Conservation (phyloP, 495 filamentous ascomycete species). For the Talaromyces nanjingensis region DNA sequence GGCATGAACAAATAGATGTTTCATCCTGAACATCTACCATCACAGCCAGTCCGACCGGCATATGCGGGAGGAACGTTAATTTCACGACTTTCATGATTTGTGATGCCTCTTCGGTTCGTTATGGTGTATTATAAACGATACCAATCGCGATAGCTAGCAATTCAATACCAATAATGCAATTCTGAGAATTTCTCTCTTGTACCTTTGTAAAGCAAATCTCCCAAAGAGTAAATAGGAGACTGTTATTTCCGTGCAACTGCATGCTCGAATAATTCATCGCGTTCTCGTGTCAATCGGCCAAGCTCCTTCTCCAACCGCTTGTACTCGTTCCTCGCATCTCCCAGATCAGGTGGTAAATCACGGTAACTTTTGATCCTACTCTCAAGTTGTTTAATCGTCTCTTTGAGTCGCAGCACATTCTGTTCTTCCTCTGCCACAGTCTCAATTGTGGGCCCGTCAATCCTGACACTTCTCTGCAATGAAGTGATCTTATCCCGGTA, state of each 20-base stretch:
- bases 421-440: slow-evolving; percentile 44
- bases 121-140: slow-evolving; percentile 23
- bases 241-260: neutral
- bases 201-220: too few relatives aligned
- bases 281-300: slow-evolving; percentile 42
- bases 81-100: slow-evolving; percentile 4
- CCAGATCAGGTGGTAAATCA: slow-evolving; percentile 61
- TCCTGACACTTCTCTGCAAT: slow-evolving; percentile 27
- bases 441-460: slow-evolving; percentile 37
- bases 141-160: slow-evolving; percentile 15
- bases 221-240: neutral
- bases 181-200: neutral
- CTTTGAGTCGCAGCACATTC: slow-evolving; percentile 22
- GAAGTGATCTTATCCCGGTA: slow-evolving; percentile 44
- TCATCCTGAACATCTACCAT: neutral
- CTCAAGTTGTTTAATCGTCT: slow-evolving; percentile 44
- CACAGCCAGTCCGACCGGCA: neutral
- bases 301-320: slow-evolving; percentile 58
- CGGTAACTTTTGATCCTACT: slow-evolving; percentile 51
- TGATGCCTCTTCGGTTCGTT: slow-evolving; percentile 13
- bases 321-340: slow-evolving; percentile 58
- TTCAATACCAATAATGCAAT: neutral
- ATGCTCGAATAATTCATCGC: slow-evolving; percentile 66
- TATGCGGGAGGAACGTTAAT: neutral
- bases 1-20: slow-evolving; percentile 42